Evolutionary conservation across 306 rosid species (phyloP).

Genomic region (Cicer arietinum): DNA sequence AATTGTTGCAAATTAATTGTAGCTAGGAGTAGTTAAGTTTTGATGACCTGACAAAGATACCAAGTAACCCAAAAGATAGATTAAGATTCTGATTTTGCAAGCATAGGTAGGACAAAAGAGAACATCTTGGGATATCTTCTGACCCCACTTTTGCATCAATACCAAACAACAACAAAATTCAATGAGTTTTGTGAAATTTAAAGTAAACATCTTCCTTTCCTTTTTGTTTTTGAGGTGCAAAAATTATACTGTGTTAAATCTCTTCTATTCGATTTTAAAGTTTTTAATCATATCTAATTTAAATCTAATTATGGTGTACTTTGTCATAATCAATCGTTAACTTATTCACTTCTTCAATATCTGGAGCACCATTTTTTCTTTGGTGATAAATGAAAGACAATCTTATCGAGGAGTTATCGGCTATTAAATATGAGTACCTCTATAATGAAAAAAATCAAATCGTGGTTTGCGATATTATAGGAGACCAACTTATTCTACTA

Average conservation of each 20-base stretch:
- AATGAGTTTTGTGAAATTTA: slow-evolving; percentile 35
- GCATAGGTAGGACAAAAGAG: slow-evolving; percentile 53
- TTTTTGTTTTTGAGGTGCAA: background rate
- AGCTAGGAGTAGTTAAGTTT: slow-evolving; percentile 53
- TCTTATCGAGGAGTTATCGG: background rate
- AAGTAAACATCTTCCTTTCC: background rate
- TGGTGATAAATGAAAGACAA: slow-evolving; percentile 2
- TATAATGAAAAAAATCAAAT: background rate
- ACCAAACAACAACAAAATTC: slow-evolving; percentile 50
- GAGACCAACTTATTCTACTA: background rate
- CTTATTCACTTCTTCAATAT: background rate
- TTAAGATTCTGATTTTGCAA: slow-evolving; percentile 79
- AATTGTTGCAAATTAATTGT: slow-evolving; percentile 32
- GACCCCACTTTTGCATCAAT: slow-evolving; percentile 55
- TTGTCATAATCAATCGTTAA: background rate
- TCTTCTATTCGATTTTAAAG: background rate
- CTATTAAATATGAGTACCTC: background rate
- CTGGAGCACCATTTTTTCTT: slow-evolving; percentile 12
- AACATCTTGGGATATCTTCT: slow-evolving; percentile 51
- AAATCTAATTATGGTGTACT: background rate
- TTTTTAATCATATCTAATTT: background rate
- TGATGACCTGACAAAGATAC: slow-evolving; percentile 65
- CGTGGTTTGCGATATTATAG: background rate
- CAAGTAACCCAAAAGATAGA: slow-evolving; percentile 53
- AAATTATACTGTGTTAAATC: background rate